Conservation (phyloP, 1,284 basidiomycete genomes). For the Pascua sp. region DNA sequence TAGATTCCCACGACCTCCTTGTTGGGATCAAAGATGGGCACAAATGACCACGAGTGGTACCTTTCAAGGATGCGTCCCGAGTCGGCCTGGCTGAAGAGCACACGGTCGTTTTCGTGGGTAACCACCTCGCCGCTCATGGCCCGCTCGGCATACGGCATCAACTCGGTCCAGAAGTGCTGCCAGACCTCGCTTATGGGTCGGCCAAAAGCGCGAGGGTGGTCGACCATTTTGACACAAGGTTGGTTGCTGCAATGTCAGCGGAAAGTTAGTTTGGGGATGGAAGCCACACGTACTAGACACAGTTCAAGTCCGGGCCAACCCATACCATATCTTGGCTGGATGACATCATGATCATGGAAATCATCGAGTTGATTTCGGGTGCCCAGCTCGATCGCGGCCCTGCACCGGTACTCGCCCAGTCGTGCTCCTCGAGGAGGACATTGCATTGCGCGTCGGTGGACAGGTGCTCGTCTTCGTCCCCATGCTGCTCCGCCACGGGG, state of each 20-base stretch:
- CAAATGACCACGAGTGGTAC: constrained; percentile 39
- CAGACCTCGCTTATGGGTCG: constrained; percentile 30
- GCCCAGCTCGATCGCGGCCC: constrained; percentile 28
- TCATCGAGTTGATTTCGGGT: constrained; percentile 4
- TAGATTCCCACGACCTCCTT: constrained; percentile 21
- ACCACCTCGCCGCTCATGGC: constrained; percentile 15
- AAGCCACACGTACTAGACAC: constrained; percentile 27
- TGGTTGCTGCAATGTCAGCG: too few species aligned
- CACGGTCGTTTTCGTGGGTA: constrained; percentile 27
- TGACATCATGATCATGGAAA: not conserved
- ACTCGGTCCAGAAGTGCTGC: constrained; percentile 25
- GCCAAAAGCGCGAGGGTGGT: constrained; percentile 32
- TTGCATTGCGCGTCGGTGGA: constrained; percentile 13
- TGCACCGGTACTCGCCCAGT: constrained; percentile 34
- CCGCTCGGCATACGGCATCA: constrained; percentile 19
- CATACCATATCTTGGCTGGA: constrained; percentile 24
- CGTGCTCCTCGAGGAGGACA: constrained; percentile 22
- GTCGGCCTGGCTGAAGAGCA: constrained; percentile 23
- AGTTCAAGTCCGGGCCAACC: constrained; percentile 34
- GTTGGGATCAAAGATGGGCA: constrained; percentile 26
- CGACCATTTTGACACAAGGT: constrained; percentile 10
- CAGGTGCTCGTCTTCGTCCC: not conserved
- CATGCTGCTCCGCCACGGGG: not conserved
- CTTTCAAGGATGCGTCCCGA: constrained; percentile 25
- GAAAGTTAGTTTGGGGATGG: too few species aligned